These are phyloP conservation scores for Vigna angularis DNA, from an alignment of 306 rosid species.

Conservation along the genomic window DNA sequence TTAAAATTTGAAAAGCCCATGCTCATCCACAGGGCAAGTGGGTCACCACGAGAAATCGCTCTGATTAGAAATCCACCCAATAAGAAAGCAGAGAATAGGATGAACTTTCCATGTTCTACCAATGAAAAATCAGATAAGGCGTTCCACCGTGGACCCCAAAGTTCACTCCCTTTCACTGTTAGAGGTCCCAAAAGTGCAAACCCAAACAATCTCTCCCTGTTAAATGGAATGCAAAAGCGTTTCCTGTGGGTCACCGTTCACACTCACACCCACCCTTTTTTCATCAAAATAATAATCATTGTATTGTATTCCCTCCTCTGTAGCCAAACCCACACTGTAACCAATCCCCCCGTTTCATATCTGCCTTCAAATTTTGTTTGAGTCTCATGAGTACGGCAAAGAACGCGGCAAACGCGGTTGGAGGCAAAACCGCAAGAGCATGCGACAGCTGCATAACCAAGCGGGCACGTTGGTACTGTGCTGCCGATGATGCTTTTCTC, in stretches of 20 bases:
- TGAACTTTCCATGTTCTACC: conserved; percentile 52
- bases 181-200: conserved; percentile 58
- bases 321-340: not conserved
- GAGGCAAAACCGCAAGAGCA: conserved; percentile 85
- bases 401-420: conserved; percentile 60
- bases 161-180: conserved; percentile 40
- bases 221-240: conserved; percentile 67
- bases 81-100: conserved; percentile 52
- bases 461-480: conserved; percentile 96
- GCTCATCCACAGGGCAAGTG: conserved; percentile 44
- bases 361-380: conserved; percentile 23
- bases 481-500: conserved; percentile 95
- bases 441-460: conserved; percentile 89
- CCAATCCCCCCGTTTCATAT: not conserved
- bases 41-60: conserved; percentile 63
- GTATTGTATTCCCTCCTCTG: conserved; percentile 10
- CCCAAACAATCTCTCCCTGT: conserved; percentile 27
- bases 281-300: conserved; percentile 7
- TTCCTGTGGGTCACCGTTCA: conserved; percentile 57
- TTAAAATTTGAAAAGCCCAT: conserved; percentile 16
- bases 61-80: conserved; percentile 55
- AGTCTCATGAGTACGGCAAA: conserved; percentile 52
- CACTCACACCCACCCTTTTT: not conserved
- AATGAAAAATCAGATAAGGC: conserved; percentile 72
- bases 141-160: conserved; percentile 50